These are phyloP conservation scores for Plicaturopsis crispa DNA, from an alignment of 768 basidiomycete species.

Conservation along the genomic window DNA sequence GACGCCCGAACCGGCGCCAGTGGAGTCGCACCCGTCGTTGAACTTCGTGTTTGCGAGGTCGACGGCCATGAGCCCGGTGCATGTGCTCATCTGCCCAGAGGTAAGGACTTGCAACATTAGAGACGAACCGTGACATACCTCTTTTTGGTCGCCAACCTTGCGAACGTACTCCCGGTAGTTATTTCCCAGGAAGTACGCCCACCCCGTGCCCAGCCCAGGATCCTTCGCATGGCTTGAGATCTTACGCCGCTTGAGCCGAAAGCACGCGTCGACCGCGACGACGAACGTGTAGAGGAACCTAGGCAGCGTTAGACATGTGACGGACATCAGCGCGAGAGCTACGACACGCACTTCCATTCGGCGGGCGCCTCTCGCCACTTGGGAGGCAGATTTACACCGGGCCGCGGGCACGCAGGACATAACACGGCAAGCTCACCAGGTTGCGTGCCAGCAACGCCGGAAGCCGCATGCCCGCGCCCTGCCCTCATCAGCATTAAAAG, in stretches of 20 bases:
- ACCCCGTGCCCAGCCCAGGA: conserved; percentile 5
- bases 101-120: not conserved
- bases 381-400: conserved; percentile 18
- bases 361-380: conserved; percentile 13
- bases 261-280: conserved; percentile 16
- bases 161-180: conserved; percentile 4
- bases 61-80: conserved; percentile 11
- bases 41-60: conserved; percentile 10
- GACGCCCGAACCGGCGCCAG: conserved; percentile 8
- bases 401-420: conserved; percentile 28
- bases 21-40: conserved; percentile 3
- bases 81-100: conserved; percentile 8
- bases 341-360: conserved; percentile 10
- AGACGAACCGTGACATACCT: conserved; percentile 4
- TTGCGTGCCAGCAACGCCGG: not conserved
- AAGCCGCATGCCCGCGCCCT: conserved; percentile 6
- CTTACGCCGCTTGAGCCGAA: conserved; percentile 9
- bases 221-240: conserved; percentile 3
- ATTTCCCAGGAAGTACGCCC: conserved; percentile 10
- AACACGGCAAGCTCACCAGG: conserved; percentile 19
- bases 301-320: conserved; percentile 9
- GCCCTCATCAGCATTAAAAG: conserved; percentile 8
- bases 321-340: not conserved
- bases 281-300: conserved; percentile 13
- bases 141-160: conserved; percentile 5